Conservation (phyloP, 441 rosid species). For the Bocquillonia castaneifolia region DNA sequence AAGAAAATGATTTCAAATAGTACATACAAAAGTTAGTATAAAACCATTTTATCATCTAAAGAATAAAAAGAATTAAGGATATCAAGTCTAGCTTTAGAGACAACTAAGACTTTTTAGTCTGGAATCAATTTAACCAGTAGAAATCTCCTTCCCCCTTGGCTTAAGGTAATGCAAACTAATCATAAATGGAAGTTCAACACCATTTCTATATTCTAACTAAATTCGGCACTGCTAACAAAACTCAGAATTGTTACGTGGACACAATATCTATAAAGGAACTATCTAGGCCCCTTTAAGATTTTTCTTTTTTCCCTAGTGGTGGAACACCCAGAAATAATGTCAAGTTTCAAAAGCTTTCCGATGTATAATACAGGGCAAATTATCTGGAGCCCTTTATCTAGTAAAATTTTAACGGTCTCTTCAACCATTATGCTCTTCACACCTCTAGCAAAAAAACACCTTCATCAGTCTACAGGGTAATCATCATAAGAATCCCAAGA, state of each 20-base stretch:
- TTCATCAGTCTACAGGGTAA: constrained; percentile 5
- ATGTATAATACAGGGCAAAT: neutral
- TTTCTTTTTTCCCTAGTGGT: neutral
- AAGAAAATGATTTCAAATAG: constrained; percentile 7
- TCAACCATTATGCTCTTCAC: neutral
- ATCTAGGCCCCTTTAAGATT: neutral
- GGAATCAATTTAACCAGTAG: constrained; percentile 4
- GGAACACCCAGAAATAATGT: neutral
- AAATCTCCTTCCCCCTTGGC: neutral
- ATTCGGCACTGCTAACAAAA: neutral
- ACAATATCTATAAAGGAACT: neutral
- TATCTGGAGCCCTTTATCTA: neutral
- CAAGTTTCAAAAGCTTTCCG: neutral
- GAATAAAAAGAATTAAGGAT: neutral
- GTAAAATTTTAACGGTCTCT: neutral
- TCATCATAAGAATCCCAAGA: too few species aligned
- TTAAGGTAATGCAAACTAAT: neutral
- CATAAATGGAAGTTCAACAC: neutral
- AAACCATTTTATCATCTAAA: neutral
- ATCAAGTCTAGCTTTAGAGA: too few species aligned
- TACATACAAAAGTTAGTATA: neutral
- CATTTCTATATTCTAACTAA: neutral
- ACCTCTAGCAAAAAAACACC: neutral
- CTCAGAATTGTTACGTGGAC: neutral
- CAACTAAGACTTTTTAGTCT: too few species aligned